These are phyloP conservation scores for Talaromyces sp. DNA, from an alignment of 2,329 filamentous ascomycete genomes.

Conservation along the genomic window DNA sequence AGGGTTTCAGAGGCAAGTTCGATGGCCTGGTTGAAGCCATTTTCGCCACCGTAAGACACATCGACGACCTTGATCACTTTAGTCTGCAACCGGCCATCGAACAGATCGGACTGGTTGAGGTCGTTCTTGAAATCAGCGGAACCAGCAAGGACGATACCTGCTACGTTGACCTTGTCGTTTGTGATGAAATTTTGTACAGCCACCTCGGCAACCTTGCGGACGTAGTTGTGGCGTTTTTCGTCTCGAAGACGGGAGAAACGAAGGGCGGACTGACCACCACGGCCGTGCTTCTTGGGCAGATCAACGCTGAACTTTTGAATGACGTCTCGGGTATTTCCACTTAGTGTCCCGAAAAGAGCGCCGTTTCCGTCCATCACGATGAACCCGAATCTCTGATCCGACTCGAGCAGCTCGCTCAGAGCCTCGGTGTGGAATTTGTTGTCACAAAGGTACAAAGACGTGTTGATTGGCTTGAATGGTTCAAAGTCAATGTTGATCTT, in stretches of 20 bases:
- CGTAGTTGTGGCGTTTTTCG: slow-evolving; percentile 99
- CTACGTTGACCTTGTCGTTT: slow-evolving; percentile 96
- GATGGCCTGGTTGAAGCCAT: slow-evolving; percentile 99
- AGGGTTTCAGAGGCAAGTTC: slow-evolving; percentile 92
- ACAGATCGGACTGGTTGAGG: slow-evolving; percentile 94
- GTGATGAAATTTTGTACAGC: slow-evolving; percentile 99
- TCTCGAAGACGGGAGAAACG: slow-evolving; percentile 99
- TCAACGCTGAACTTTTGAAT: slow-evolving; percentile 98
- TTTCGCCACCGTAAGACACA: slow-evolving; percentile 97
- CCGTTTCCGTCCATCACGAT: slow-evolving; percentile 99
- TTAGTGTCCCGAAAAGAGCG: slow-evolving; percentile 91
- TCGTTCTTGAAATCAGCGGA: slow-evolving; percentile 99
- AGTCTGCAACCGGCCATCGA: slow-evolving; percentile 79
- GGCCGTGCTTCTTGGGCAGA: slow-evolving; percentile 98
- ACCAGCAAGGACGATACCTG: slow-evolving; percentile 89
- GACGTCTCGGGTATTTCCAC: slow-evolving; percentile 93
- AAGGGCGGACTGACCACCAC: slow-evolving; percentile 98
- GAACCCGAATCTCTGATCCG: slow-evolving; percentile 98
- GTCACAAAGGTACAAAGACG: slow-evolving; percentile 97
- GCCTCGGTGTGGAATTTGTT: slow-evolving; percentile 99
- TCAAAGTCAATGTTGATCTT: slow-evolving; percentile 99
- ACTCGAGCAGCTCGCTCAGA: slow-evolving; percentile 92
- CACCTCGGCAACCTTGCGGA: slow-evolving; percentile 95
- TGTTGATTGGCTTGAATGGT: slow-evolving; percentile 99
- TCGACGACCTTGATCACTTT: slow-evolving; percentile 99